Conservation (phyloP, 768 basidiomycete genomes). For the Coprinopsis sp. region DNA sequence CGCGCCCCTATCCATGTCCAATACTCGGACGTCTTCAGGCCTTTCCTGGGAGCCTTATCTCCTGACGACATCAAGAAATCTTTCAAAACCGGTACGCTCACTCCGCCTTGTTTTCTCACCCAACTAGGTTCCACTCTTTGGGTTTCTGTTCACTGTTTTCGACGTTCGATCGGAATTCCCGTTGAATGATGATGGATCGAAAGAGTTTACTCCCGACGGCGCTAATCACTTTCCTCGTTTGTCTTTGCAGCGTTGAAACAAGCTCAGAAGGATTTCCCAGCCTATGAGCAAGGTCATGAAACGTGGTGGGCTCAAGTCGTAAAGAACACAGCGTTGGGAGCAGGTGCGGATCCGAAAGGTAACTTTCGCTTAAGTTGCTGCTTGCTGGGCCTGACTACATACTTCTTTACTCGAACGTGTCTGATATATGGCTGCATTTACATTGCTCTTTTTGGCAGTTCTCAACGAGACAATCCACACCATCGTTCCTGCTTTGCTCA, state of each 20-base stretch:
- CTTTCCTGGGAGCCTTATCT: constrained; percentile 58
- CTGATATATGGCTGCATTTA: too few species aligned
- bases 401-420: too few species aligned
- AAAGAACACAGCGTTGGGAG: constrained; percentile 65
- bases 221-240: not conserved
- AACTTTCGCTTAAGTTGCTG: constrained; percentile 10
- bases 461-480: constrained; percentile 48
- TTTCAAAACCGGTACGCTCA: constrained; percentile 57
- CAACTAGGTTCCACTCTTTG: too few species aligned
- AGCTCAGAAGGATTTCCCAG: constrained; percentile 55
- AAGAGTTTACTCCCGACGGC: too few species aligned
- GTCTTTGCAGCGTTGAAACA: constrained; percentile 32
- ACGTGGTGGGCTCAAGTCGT: constrained; percentile 82
- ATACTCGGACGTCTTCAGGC: constrained; percentile 61
- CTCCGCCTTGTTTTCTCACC: too few species aligned
- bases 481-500: constrained; percentile 60
- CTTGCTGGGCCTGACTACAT: too few species aligned
- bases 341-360: constrained; percentile 62
- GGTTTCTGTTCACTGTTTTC: too few species aligned
- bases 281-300: constrained; percentile 49
- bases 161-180: too few species aligned
- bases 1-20: constrained; percentile 63
- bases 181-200: too few species aligned
- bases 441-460: too few species aligned
- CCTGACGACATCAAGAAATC: constrained; percentile 49